A percentile compares a stretch with the other conserved stretches of the same genome.
Conservation (phyloP, 768 basidiomycete genomes). For the Podaxis sp. region DNA sequence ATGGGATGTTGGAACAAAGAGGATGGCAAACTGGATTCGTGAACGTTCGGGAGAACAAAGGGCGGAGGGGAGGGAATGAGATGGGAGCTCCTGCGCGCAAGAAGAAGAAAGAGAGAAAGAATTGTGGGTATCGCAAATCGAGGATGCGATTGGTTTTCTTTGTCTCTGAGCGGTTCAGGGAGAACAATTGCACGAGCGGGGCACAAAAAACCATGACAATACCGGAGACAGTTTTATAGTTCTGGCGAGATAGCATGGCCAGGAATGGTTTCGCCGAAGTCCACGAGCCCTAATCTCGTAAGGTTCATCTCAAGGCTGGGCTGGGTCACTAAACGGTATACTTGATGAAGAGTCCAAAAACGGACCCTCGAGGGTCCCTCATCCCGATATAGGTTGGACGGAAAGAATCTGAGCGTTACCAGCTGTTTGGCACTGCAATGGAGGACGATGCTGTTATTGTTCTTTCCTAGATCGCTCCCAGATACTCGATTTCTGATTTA, state of each 20-base stretch:
- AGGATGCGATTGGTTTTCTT: slow-evolving; percentile 44
- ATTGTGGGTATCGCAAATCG: slow-evolving; percentile 50
- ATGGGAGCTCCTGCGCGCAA: slow-evolving; percentile 34
- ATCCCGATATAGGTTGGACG: slow-evolving; percentile 36
- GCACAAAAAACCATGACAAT: slow-evolving; percentile 60
- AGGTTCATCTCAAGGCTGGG: slow-evolving; percentile 22
- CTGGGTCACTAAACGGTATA: slow-evolving; percentile 21
- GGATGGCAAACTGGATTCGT: slow-evolving; percentile 28
- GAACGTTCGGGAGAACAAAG: slow-evolving; percentile 26
- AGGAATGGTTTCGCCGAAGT: slow-evolving; percentile 38
- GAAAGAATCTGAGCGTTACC: slow-evolving; percentile 21
- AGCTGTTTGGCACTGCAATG: slow-evolving; percentile 40
- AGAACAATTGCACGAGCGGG: slow-evolving; percentile 69
- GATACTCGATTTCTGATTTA: slow-evolving; percentile 15
- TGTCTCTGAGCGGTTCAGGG: slow-evolving; percentile 45
- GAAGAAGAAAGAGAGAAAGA: slow-evolving; percentile 39
- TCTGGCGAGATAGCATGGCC: slow-evolving; percentile 25
- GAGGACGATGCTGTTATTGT: slow-evolving; percentile 44
- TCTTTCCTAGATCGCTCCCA: slow-evolving; percentile 32
- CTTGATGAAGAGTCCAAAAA: slow-evolving; percentile 35
- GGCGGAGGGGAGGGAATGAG: slow-evolving; percentile 31
- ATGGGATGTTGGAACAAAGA: slow-evolving; percentile 21
- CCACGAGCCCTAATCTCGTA: slow-evolving; percentile 39
- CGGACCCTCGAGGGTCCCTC: slow-evolving; percentile 30
- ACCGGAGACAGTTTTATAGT: slow-evolving; percentile 55